Percentiles rank a stretch among this genome's conserved stretches.
These are phyloP conservation scores for Pleurotus pulmonarius DNA, from an alignment of 768 basidiomycete genomes.

Conservation along the genomic window DNA sequence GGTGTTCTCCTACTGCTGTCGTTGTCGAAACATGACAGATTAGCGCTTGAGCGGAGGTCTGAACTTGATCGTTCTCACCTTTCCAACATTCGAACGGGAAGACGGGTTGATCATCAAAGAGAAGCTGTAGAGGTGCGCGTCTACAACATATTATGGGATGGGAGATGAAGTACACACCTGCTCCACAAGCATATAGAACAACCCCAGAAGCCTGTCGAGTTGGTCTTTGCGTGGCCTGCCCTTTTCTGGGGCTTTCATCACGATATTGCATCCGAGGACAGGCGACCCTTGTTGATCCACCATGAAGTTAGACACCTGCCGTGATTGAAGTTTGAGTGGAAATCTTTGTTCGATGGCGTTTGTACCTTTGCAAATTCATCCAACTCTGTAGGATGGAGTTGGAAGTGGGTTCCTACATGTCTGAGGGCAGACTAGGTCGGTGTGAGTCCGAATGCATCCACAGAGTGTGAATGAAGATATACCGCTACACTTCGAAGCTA, in stretches of 20 bases:
- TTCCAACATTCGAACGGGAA: not conserved
- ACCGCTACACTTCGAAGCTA: not conserved
- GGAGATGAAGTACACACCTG: not conserved
- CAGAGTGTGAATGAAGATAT: too few species aligned
- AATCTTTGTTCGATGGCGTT: not conserved
- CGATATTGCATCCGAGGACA: not conserved
- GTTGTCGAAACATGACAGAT: not conserved
- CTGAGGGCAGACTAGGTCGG: not conserved
- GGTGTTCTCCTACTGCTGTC: not conserved
- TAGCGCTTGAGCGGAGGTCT: not conserved
- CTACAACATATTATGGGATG: too few species aligned
- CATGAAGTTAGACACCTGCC: not conserved
- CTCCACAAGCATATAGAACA: not conserved
- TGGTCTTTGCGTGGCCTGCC: not conserved
- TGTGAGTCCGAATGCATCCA: not conserved
- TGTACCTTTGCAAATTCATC: not conserved
- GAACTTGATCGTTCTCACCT: not conserved
- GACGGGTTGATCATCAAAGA: not conserved
- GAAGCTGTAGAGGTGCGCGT: not conserved
- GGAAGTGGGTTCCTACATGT: not conserved
- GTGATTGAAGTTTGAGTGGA: not conserved
- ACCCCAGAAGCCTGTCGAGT: not conserved
- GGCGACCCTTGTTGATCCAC: not conserved
- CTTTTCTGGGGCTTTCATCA: not conserved
- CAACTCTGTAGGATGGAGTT: not conserved